These are phyloP conservation scores for Penicillium arizonense DNA, from an alignment of 495 filamentous ascomycete genomes.

Conservation along the genomic window DNA sequence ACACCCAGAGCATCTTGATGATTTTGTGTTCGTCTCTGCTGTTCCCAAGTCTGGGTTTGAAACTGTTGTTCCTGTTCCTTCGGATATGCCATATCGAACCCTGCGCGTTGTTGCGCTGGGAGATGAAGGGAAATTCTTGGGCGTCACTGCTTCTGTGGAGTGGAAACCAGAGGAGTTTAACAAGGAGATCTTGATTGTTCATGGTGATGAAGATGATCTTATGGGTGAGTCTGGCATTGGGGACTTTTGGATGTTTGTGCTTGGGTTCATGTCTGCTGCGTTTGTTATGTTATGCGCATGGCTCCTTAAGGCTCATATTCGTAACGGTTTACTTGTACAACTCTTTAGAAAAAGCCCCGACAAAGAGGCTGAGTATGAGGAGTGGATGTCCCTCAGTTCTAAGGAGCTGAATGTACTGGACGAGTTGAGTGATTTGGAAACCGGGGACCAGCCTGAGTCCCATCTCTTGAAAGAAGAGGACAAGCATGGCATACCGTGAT, in stretches of 20 bases:
- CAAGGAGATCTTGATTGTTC: slow-evolving; percentile 4
- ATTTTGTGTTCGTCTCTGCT: slow-evolving; percentile 23
- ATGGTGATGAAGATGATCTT: not conserved
- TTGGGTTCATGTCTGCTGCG: slow-evolving; percentile 12
- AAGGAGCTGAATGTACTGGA: slow-evolving; percentile 14
- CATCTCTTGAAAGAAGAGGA: no score
- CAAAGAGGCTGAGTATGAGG: not conserved
- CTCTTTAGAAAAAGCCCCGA: not conserved
- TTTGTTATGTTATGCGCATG: slow-evolving; percentile 6
- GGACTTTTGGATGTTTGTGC: slow-evolving; percentile 1
- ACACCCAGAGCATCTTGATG: not conserved
- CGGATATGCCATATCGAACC: slow-evolving; percentile 4
- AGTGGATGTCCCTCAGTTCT: not conserved
- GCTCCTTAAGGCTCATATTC: slow-evolving; percentile 1
- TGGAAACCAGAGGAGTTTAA: slow-evolving; percentile 16
- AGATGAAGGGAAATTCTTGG: slow-evolving; percentile 1
- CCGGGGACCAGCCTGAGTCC: not conserved
- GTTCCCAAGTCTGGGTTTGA: slow-evolving; percentile 34
- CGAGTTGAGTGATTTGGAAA: slow-evolving; percentile 8
- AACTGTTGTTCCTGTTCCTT: slow-evolving; percentile 25
- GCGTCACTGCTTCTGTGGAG: slow-evolving; percentile 1
- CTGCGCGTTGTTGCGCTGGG: slow-evolving; percentile 17
- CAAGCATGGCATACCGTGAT: no score
- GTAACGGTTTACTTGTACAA: not conserved
- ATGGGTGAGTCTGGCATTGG: not conserved